phyloP scores from a whole-genome alignment of 495 filamentous ascomycete genomes.

The Aspergillus cavernicola region DNA sequence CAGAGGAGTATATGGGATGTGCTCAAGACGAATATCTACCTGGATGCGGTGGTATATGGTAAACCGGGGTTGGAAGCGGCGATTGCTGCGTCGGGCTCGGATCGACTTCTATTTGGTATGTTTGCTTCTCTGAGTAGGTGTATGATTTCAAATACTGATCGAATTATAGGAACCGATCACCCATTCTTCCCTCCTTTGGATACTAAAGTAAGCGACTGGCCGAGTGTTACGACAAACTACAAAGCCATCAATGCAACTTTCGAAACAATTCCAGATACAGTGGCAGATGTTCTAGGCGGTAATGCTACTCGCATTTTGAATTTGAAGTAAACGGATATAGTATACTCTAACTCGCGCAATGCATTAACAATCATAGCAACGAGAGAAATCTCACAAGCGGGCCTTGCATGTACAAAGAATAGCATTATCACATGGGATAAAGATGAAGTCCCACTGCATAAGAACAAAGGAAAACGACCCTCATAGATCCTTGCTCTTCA shows the following conservation, averaged over 20 bases:
- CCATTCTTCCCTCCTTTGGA: slow-evolving; percentile 88
- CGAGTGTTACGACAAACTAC: slow-evolving; percentile 77
- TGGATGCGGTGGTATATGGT: slow-evolving; percentile 86
- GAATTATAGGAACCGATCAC: slow-evolving; percentile 70
- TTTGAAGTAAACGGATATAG: slow-evolving; percentile 34
- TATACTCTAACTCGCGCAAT: slow-evolving; percentile 1
- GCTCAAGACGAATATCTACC: slow-evolving; percentile 77
- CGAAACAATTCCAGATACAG: slow-evolving; percentile 41
- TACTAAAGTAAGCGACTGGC: slow-evolving; percentile 62
- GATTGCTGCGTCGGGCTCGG: slow-evolving; percentile 46
- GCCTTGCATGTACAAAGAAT: slow-evolving; percentile 8
- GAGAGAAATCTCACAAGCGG: background rate
- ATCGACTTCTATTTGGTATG: slow-evolving; percentile 73
- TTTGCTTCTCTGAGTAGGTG: slow-evolving; percentile 6
- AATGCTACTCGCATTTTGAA: slow-evolving; percentile 66
- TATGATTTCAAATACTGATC: slow-evolving; percentile 13
- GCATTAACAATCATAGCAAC: background rate
- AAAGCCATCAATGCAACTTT: slow-evolving; percentile 63
- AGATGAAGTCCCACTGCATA: background rate
- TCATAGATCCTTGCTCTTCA: slow-evolving; percentile 1
- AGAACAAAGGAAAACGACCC: background rate
- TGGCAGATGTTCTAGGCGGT: slow-evolving; percentile 56
- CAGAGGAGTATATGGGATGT: slow-evolving; percentile 67
- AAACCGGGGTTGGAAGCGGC: slow-evolving; percentile 73
- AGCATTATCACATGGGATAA: background rate